Evolutionary conservation across 2,329 filamentous ascomycete genomes (phyloP).

Genomic region (Tolypocladium guangdongense): DNA sequence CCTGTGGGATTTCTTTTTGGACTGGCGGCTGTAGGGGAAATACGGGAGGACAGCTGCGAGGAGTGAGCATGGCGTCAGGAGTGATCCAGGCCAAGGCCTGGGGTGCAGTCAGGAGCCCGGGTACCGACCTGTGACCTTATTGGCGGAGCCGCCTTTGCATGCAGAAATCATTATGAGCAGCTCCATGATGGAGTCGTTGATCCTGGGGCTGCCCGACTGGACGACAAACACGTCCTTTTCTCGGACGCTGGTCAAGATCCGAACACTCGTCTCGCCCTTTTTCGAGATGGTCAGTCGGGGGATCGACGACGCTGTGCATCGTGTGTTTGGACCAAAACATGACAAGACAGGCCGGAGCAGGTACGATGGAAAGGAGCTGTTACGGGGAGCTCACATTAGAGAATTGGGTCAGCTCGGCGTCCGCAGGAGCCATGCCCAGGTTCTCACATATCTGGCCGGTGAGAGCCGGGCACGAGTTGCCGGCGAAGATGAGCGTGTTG

Average conservation of each 20-base stretch:
- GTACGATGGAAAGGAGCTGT: background rate
- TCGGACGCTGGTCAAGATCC: constrained; percentile 65
- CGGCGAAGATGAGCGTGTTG: constrained; percentile 57
- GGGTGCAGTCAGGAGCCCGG: constrained; percentile 3
- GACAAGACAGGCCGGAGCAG: background rate
- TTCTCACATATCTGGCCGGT: constrained; percentile 58
- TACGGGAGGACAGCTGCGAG: constrained; percentile 72
- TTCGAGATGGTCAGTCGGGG: constrained; percentile 12
- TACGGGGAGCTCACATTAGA: constrained; percentile 48
- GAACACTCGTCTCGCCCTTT: constrained; percentile 59
- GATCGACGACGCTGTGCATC: constrained; percentile 1
- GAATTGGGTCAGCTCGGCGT: constrained; percentile 58
- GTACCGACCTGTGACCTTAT: constrained; percentile 80
- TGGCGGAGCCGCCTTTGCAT: constrained; percentile 94
- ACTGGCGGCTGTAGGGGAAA: constrained; percentile 98
- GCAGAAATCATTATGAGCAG: constrained; percentile 98
- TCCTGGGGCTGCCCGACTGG: constrained; percentile 88
- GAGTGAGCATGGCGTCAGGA: constrained; percentile 5
- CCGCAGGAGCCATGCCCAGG: constrained; percentile 52
- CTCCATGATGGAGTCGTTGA: constrained; percentile 99
- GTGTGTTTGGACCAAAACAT: background rate
- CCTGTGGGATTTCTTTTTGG: constrained; percentile 96
- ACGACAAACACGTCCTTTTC: constrained; percentile 99
- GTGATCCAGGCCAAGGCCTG: constrained; percentile 8
- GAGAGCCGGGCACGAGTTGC: constrained; percentile 55